Conservation (phyloP, 2,329 filamentous ascomycete species). For the Aspergillus novofumigatus region DNA sequence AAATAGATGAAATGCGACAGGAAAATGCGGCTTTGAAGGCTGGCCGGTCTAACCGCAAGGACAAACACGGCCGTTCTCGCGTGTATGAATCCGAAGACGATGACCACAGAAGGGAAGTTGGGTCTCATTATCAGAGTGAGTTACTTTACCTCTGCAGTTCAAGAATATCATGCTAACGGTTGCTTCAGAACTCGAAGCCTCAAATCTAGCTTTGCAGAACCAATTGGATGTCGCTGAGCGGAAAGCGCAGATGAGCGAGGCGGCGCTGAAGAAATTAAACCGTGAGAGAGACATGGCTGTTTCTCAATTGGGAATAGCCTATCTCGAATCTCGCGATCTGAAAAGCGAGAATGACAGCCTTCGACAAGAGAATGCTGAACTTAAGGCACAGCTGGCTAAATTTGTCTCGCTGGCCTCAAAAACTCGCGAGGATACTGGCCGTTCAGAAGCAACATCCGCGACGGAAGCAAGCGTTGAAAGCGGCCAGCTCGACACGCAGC, state of each 20-base stretch:
- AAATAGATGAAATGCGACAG: constrained; percentile 48
- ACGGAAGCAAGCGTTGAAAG: constrained; percentile 25
- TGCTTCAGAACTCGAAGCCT: constrained; percentile 45
- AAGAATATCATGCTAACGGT: constrained; percentile 23
- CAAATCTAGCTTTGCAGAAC: constrained; percentile 51
- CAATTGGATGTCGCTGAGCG: constrained; percentile 53
- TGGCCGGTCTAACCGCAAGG: constrained; percentile 34
- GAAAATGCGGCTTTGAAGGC: constrained; percentile 50
- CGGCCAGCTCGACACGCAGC: constrained; percentile 30
- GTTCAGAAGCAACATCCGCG: constrained; percentile 22
- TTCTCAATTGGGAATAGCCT: constrained; percentile 55
- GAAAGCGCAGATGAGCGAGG: constrained; percentile 51
- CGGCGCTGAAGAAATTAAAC: constrained; percentile 51
- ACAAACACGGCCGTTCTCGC: constrained; percentile 33
- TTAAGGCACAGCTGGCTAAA: constrained; percentile 33
- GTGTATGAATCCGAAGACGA: constrained; percentile 44
- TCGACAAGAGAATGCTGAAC: constrained; percentile 35
- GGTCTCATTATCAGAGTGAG: constrained; percentile 39
- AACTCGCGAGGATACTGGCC: constrained; percentile 24
- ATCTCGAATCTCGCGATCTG: constrained; percentile 47
- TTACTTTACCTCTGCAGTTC: constrained; percentile 10
- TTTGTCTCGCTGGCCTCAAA: constrained; percentile 18
- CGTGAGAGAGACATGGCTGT: constrained; percentile 56
- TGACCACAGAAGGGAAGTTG: constrained; percentile 31
- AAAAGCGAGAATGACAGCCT: constrained; percentile 38